Evolutionary conservation across 2,329 filamentous ascomycete genomes (phyloP).

Genomic region (Aspergillus sp.): DNA sequence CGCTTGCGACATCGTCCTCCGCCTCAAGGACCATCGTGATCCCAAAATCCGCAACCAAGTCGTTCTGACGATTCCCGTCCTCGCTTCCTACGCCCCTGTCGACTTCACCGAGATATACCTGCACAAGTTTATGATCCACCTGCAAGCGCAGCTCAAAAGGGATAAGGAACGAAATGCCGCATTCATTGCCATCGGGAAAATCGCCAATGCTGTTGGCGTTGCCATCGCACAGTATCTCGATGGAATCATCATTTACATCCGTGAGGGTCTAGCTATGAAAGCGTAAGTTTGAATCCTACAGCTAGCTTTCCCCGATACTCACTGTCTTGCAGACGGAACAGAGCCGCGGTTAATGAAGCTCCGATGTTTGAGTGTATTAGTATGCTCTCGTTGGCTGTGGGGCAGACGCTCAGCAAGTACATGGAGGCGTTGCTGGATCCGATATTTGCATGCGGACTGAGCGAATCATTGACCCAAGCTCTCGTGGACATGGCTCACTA

Average conservation of each 20-base stretch:
- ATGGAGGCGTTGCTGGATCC: conserved; percentile 93
- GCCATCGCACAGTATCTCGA: conserved; percentile 93
- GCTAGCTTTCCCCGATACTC: conserved; percentile 13
- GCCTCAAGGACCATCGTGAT: conserved; percentile 88
- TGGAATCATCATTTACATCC: conserved; percentile 83
- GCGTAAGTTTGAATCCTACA: conserved; percentile 39
- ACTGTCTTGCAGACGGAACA: conserved; percentile 41
- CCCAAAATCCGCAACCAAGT: conserved; percentile 79
- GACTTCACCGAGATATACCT: conserved; percentile 83
- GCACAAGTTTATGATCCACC: conserved; percentile 93
- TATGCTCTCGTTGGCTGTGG: conserved; percentile 86
- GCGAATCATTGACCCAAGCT: conserved; percentile 86
- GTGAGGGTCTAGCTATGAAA: conserved; percentile 77
- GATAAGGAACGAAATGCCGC: conserved; percentile 90
- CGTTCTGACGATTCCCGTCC: conserved; percentile 79
- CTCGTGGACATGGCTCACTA: conserved; percentile 98
- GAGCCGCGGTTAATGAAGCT: conserved; percentile 48
- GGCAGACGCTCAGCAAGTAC: conserved; percentile 94
- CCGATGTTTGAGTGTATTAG: conserved; percentile 98
- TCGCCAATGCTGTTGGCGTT: conserved; percentile 91
- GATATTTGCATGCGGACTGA: conserved; percentile 93
- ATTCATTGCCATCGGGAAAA: conserved; percentile 90
- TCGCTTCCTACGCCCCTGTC: conserved; percentile 83
- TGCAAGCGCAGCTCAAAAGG: conserved; percentile 87
- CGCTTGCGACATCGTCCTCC: conserved; percentile 83